Conservation (phyloP, 306 rosid genomes). For the Corylus heterophylla region DNA sequence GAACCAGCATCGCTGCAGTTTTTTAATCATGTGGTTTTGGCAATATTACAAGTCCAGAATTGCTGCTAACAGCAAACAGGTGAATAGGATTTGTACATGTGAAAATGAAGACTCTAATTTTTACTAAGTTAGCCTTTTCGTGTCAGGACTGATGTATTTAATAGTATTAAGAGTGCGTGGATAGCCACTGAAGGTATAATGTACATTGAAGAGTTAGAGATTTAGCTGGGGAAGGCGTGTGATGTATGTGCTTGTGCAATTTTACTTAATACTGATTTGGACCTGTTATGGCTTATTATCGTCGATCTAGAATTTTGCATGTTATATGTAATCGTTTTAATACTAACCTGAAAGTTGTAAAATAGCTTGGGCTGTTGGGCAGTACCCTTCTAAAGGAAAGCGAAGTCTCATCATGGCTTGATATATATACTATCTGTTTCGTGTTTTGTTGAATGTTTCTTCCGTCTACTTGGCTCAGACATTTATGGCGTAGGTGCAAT, state of each 20-base stretch:
- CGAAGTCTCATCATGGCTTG: too few relatives aligned
- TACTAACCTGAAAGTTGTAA: too few relatives aligned
- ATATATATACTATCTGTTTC: too few relatives aligned
- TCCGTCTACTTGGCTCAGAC: too few relatives aligned
- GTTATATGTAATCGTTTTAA: too few relatives aligned
- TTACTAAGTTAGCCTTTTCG: conserved; percentile 34
- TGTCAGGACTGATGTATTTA: conserved; percentile 31
- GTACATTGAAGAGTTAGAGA: conserved; percentile 60
- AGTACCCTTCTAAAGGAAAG: too few relatives aligned
- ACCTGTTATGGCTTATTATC: background rate
- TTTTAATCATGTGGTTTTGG: conserved; percentile 78
- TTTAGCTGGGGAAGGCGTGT: conserved; percentile 31
- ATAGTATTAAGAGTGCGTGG: conserved; percentile 43
- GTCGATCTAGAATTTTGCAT: too few relatives aligned
- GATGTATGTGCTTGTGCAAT: conserved; percentile 26
- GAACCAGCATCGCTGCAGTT: conserved; percentile 35
- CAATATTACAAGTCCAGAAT: conserved; percentile 87
- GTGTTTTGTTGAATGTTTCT: too few relatives aligned
- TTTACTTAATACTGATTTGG: background rate
- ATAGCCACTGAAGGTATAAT: conserved; percentile 43
- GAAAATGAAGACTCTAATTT: conserved; percentile 52
- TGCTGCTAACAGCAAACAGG: conserved; percentile 65
- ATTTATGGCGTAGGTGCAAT: too few relatives aligned
- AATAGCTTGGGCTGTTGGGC: too few relatives aligned
- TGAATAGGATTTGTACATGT: conserved; percentile 44